phyloP scores from a whole-genome alignment of 1,139 yeast species.

The Suhomyces bolitotheri region DNA sequence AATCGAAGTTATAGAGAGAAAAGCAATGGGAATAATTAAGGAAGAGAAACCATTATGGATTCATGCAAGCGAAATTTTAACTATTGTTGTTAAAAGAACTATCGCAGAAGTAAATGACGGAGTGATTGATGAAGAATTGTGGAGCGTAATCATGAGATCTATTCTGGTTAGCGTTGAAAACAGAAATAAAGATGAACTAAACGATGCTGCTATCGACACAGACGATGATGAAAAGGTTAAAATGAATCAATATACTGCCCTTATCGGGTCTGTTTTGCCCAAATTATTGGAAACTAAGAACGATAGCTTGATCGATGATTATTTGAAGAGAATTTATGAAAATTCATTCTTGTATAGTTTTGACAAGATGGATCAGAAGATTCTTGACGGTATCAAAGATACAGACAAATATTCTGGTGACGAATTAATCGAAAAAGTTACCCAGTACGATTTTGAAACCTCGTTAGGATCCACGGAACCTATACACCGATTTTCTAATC shows the following conservation, averaged over 20 bases:
- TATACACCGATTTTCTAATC: slow-evolving; percentile 23
- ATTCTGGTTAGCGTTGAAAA: slow-evolving; percentile 44
- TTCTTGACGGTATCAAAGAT: slow-evolving; percentile 8
- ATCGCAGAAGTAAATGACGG: slow-evolving; percentile 16
- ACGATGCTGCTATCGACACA: not conserved
- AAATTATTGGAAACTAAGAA: slow-evolving; percentile 26
- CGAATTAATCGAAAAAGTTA: slow-evolving; percentile 19
- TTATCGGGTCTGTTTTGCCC: slow-evolving; percentile 47
- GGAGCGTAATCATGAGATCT: slow-evolving; percentile 48
- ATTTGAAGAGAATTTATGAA: slow-evolving; percentile 32
- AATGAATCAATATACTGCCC: slow-evolving; percentile 43
- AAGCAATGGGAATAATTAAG: slow-evolving; percentile 36
- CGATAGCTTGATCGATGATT: slow-evolving; percentile 36
- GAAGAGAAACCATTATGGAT: slow-evolving; percentile 43
- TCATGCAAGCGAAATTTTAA: slow-evolving; percentile 37
- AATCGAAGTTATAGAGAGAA: slow-evolving; percentile 22
- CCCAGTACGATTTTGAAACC: slow-evolving; percentile 26
- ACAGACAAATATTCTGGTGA: slow-evolving; percentile 3
- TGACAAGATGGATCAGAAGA: slow-evolving; percentile 40
- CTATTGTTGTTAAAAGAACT: slow-evolving; percentile 22
- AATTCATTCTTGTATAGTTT: slow-evolving; percentile 53
- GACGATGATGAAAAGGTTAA: slow-evolving; percentile 49
- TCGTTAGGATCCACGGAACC: slow-evolving; percentile 38
- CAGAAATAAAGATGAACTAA: slow-evolving; percentile 5
- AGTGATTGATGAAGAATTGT: slow-evolving; percentile 31